Conservation (phyloP, 2,329 filamentous ascomycete genomes). For the Penicillium sp. region DNA sequence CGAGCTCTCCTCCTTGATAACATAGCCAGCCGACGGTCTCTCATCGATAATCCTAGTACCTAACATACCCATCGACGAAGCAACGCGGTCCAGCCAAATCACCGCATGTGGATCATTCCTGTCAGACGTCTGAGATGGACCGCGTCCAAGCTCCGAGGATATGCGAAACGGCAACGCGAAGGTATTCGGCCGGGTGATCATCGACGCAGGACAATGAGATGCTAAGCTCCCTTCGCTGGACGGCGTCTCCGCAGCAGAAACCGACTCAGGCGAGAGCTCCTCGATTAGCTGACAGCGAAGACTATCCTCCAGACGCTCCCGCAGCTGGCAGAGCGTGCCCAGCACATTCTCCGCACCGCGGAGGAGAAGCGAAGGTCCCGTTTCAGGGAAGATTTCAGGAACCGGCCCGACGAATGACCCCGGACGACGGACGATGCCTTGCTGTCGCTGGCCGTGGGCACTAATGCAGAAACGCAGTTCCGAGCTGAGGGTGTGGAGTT, state of each 20-base stretch:
- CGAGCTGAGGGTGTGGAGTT: slow-evolving; percentile 9
- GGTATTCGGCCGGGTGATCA: background rate
- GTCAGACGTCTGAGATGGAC: slow-evolving; percentile 26
- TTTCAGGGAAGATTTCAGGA: slow-evolving; percentile 27
- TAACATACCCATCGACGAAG: slow-evolving; percentile 38
- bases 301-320: slow-evolving; percentile 20
- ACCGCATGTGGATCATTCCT: slow-evolving; percentile 26
- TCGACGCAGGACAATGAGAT: slow-evolving; percentile 6
- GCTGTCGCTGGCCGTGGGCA: slow-evolving; percentile 27
- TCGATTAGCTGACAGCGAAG: slow-evolving; percentile 12
- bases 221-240: slow-evolving; percentile 14
- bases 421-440: slow-evolving; percentile 25
- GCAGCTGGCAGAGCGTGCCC: slow-evolving; percentile 21
- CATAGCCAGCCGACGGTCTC: background rate
- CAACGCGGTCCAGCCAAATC: slow-evolving; percentile 36
- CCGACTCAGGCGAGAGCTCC: slow-evolving; percentile 18
- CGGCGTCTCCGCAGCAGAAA: slow-evolving; percentile 9
- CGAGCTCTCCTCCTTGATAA: slow-evolving; percentile 2
- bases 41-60: slow-evolving; percentile 23
- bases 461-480: slow-evolving; percentile 25
- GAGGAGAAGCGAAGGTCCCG: slow-evolving; percentile 29
- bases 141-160: slow-evolving; percentile 29
- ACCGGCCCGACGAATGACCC: slow-evolving; percentile 29
- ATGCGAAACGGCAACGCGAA: slow-evolving; percentile 29
- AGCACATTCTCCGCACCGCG: slow-evolving; percentile 29